Base-by-base conservation (phyloP, 108 stramenopile genomes). In the Conticribra guillardii region DNA sequence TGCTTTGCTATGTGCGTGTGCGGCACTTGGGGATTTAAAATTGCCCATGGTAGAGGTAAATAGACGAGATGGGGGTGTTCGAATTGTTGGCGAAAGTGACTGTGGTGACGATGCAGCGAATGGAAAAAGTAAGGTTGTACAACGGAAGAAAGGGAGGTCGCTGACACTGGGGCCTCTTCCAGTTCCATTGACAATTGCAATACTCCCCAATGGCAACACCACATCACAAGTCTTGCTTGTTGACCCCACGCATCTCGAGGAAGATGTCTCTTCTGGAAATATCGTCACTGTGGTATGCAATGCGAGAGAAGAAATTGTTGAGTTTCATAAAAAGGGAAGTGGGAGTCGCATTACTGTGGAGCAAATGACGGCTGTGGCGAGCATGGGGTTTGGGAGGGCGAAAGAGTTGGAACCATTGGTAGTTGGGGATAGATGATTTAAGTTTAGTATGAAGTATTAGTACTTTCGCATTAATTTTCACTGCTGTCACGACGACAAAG, bases 11-110 rank as follows among this genome's bases (percentile, higher is more conserved):
- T 86, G 83, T 34, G 81, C 82, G 18, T 76, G 88, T 67, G 88
- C 89, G 55, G 92, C 92, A 1, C 77, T 89, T 72, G 61, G 67
- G 44, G 86, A 93, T 66, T 83, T 88, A 33, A 69, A 31, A 21
- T 62, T 93, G 51, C 92, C 92, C n/a, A 63, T 75, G 51, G 67
- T 73, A 11, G 77, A 79, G 46, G 44, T 77, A 18, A 41, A 41
- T 41, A 5, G 71, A 62, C 21, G 66, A 54, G 51, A 59, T 54
- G 29, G 74, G 26, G 64, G 45, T 30, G 66, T 69, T n/a, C 7
- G 61, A 73, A 60, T 76, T 59, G 74, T 75, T 29, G 19, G 59
- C 2, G 57, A 54, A 31, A 31, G 50, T 5, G 29, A 60, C 60
- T 67, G 50, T 14, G 65, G 21, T 57, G 26, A 30, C 21, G 51